Base-by-base conservation (phyloP, 768 basidiomycete genomes). In the Termitomyces sp. region DNA sequence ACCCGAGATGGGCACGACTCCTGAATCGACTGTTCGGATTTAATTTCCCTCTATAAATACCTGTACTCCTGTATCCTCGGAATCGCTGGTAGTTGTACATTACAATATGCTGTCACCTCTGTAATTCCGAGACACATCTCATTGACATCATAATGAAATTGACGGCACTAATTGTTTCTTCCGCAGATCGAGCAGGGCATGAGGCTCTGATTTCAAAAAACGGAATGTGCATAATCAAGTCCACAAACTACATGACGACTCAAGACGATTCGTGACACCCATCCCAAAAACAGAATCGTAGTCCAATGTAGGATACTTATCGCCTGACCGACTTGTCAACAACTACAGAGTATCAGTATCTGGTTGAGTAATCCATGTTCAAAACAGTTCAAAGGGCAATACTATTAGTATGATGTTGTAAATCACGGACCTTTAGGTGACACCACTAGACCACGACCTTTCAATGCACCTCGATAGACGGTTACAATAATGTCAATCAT, bases 401-500 rank as follows among this genome's bases (percentile, higher is more conserved):
- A n/a, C 5, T 13, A n/a, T n/a, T n/a, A 40, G 18, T 13, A 3
- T 3, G 2, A 28, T 28, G 10, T n/a, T n/a, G 24, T 13, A 10
- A 6, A 48, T 16, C 32, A 2, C 20, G 49, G 22, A 92, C 94
- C 95, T 81, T 94, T 94, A 0, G 95, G 95, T 0, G 94, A 94
- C 14, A 97, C 95, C 35, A 98, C 96, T 32, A 98, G 77, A 92
- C 97, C 95, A 55, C 96, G 88, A 13, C 96, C 97, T 67, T 98
- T 98, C 1, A 94, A 94, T 0, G 97, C 97, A 32, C 97, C 97
- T 61, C 97, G 86, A 71, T 98, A 98, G 6, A 98, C 96, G 9
- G 97, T 98, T 73, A 98, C 96, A 64, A 98, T 87, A 64, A 98
- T 95, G 70, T 98, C 96, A 66, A 98, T 95, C 69, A 98, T 76